Evolutionary conservation across 1,284 basidiomycete species (phyloP).

Genomic region (Acaromyces ingoldii): DNA sequence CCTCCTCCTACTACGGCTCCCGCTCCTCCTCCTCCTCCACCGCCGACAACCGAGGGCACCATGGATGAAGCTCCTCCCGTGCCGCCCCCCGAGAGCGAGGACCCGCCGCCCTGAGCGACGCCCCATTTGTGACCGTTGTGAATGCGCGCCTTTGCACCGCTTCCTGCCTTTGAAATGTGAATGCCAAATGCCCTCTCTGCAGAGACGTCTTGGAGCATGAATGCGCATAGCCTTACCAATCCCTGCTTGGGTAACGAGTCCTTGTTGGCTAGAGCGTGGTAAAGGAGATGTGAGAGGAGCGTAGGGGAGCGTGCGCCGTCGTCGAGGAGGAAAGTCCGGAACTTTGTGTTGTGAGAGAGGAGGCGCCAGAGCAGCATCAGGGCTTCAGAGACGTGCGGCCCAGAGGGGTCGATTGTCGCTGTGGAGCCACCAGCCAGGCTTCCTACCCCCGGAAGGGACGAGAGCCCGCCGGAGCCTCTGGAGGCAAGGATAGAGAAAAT

Average conservation of each 20-base stretch:
- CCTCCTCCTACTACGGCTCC: neutral
- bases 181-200: conserved; percentile 71
- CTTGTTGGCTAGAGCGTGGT: conserved; percentile 31
- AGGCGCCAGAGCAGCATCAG: conserved; percentile 38
- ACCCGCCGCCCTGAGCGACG: conserved; percentile 2
- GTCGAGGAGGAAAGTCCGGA: conserved; percentile 31
- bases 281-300: conserved; percentile 21
- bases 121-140: conserved; percentile 8
- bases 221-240: conserved; percentile 78
- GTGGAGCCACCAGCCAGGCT: conserved; percentile 2
- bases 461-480: no score
- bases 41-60: neutral
- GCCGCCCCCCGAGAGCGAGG: neutral
- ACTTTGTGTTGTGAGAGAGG: conserved; percentile 33
- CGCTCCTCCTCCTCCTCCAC: conserved; percentile 1
- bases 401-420: neutral
- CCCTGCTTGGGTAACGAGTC: conserved; percentile 71
- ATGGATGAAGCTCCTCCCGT: neutral
- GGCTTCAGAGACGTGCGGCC: conserved; percentile 32
- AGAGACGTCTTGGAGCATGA: conserved; percentile 84
- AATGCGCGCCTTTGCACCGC: conserved; percentile 20
- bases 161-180: conserved; percentile 34
- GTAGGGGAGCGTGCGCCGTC: conserved; percentile 22
- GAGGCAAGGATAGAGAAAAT: conserved; percentile 16
- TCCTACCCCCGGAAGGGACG: conserved; percentile 21